A percentile compares a stretch with the other conserved stretches of the same genome.
Conservation (phyloP, 2,329 filamentous ascomycete species). For the Penicillium janthinellum region DNA sequence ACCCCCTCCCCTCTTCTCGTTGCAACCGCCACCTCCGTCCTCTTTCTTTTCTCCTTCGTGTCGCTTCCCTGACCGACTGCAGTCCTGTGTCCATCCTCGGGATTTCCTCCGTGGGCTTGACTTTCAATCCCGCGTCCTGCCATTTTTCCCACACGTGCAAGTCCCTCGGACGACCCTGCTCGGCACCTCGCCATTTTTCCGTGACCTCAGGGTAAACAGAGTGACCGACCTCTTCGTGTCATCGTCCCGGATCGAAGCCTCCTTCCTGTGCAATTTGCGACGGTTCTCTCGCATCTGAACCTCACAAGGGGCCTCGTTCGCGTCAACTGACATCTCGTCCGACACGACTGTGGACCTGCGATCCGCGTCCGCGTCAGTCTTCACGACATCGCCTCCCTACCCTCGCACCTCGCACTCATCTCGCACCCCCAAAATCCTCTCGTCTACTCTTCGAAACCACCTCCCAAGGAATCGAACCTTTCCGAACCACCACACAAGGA, state of each 20-base stretch:
- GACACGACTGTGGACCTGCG: slow-evolving; percentile 6
- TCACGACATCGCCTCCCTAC: neutral
- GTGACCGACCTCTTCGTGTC: slow-evolving; percentile 14
- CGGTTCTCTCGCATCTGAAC: slow-evolving; percentile 13
- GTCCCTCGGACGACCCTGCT: slow-evolving; percentile 21
- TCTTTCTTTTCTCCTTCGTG: slow-evolving; percentile 1
- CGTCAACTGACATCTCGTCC: neutral
- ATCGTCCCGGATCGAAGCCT: slow-evolving; percentile 11
- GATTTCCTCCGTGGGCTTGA: slow-evolving; percentile 22
- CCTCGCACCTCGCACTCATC: neutral
- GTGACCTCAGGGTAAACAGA: slow-evolving; percentile 7
- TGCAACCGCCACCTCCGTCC: slow-evolving; percentile 21
- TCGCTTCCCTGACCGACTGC: neutral
- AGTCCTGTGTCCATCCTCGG: neutral
- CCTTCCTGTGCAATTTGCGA: slow-evolving; percentile 33
- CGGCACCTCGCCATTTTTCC: slow-evolving; percentile 22
- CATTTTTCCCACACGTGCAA: slow-evolving; percentile 11
- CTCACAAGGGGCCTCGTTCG: slow-evolving; percentile 18
- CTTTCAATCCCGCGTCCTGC: slow-evolving; percentile 17
- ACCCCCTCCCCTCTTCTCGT: slow-evolving; percentile 24
- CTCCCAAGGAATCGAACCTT: neutral
- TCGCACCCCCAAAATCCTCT: neutral
- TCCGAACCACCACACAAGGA: slow-evolving; percentile 3
- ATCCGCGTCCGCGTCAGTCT: slow-evolving; percentile 5
- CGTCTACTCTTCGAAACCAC: neutral